Evolutionary conservation across 2,329 filamentous ascomycete genomes (phyloP).

Genomic region (Cercospora berteroae): DNA sequence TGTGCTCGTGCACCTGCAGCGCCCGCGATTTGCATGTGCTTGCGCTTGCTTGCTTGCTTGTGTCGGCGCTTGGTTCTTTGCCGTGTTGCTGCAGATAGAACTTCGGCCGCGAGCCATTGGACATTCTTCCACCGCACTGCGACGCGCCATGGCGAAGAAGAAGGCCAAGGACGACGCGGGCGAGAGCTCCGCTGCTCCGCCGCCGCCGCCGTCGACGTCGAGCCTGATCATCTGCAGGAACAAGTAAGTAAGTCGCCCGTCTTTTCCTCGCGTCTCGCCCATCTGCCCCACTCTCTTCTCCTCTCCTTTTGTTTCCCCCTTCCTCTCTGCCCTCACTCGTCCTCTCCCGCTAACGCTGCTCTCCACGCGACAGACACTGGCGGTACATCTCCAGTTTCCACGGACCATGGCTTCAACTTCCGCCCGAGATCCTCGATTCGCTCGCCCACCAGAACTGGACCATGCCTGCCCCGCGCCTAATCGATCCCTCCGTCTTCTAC

Average conservation of each 20-base stretch:
- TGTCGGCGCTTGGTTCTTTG: neutral
- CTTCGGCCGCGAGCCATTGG: neutral
- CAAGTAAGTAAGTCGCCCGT: conserved; percentile 55
- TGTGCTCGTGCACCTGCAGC: conserved; percentile 1
- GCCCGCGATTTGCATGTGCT: conserved; percentile 3
- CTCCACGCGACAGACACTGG: conserved; percentile 63
- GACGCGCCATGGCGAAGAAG: conserved; percentile 35
- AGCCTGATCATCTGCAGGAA: conserved; percentile 64
- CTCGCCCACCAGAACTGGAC: conserved; percentile 78
- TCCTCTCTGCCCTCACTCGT: neutral
- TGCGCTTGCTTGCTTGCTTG: neutral
- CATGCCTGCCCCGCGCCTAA: conserved; percentile 69
- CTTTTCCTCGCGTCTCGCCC: conserved; percentile 7
- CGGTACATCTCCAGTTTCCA: conserved; percentile 80
- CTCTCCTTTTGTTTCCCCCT: neutral
- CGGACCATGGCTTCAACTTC: conserved; percentile 78
- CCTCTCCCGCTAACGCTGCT: neutral
- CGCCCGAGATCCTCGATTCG: conserved; percentile 73
- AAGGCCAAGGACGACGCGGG: conserved; percentile 27
- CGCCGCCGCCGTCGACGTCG: conserved; percentile 41
- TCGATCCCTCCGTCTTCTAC: conserved; percentile 78
- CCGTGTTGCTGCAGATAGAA: neutral
- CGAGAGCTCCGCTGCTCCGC: conserved; percentile 10
- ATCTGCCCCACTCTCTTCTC: neutral
- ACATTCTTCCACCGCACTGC: neutral